phyloP scores from a whole-genome alignment of 75 land plant species.

The Selaginella tamariscina region DNA sequence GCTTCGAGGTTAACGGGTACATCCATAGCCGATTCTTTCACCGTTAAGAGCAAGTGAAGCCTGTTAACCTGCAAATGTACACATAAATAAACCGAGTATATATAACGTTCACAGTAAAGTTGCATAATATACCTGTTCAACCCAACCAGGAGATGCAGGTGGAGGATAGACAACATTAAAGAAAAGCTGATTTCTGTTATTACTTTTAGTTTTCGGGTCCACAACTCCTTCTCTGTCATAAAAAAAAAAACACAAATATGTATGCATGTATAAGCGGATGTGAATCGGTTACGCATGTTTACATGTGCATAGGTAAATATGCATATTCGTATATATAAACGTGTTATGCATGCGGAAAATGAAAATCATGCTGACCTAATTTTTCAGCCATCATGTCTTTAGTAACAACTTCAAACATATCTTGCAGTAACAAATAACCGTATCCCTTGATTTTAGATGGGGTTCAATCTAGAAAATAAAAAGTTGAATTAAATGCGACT shows the following conservation, averaged over 20 bases:
- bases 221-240: no score
- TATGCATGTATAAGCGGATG: no score
- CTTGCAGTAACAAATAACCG: slow-evolving; percentile 82
- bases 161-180: slow-evolving; percentile 61
- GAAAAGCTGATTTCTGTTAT: neutral
- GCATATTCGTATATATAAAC: no score
- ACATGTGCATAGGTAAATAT: no score
- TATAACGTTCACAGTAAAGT: neutral
- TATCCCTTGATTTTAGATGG: slow-evolving; percentile 38
- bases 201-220: neutral
- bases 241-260: no score
- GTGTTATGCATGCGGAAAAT: no score
- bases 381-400: slow-evolving; percentile 92
- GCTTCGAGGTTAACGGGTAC: slow-evolving; percentile 26
- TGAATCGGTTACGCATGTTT: no score
- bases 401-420: slow-evolving; percentile 92
- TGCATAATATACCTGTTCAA: slow-evolving; percentile 49
- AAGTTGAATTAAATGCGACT: no score
- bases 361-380: no score
- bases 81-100: no score
- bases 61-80: neutral
- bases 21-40: slow-evolving; percentile 2
- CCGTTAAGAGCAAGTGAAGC: slow-evolving; percentile 10
- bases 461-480: slow-evolving; percentile 16
- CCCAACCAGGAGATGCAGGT: slow-evolving; percentile 33